Evolutionary conservation across 345 rosid species (phyloP).

Genomic region (Psidium friedrichsthalianum): DNA sequence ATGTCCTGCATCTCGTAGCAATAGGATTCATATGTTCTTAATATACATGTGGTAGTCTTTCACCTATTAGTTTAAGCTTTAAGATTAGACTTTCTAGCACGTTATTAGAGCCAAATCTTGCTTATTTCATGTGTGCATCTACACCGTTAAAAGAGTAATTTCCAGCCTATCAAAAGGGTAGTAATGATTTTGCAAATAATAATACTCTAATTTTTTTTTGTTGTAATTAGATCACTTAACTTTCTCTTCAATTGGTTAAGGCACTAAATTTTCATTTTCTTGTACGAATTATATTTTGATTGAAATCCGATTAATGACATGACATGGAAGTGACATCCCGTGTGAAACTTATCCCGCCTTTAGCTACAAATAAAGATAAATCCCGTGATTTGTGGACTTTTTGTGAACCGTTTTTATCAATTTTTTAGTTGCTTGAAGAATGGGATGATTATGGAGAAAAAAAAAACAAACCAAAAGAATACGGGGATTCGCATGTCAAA

Average conservation of each 20-base stretch:
- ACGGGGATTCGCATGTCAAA: neutral
- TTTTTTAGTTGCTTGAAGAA: neutral
- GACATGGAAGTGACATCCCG: neutral
- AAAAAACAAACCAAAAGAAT: too few species aligned
- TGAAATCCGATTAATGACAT: neutral
- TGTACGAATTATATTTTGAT: neutral
- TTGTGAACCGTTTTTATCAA: neutral
- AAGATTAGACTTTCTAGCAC: neutral
- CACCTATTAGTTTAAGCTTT: neutral
- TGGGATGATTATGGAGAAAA: neutral
- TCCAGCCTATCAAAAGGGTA: neutral
- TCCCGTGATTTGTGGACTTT: too few species aligned
- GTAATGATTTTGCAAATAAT: neutral
- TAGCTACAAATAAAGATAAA: neutral
- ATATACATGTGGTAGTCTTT: neutral
- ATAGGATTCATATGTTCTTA: neutral
- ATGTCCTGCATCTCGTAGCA: neutral
- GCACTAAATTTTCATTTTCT: neutral
- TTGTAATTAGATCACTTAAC: too few species aligned
- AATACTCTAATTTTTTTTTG: neutral
- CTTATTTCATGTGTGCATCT: neutral
- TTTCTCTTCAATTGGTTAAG: neutral
- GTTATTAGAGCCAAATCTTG: neutral
- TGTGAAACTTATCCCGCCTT: neutral
- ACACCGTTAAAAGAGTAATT: too few species aligned